phyloP scores from a whole-genome alignment of 2,329 filamentous ascomycete species.

The Colletotrichum eleusines region DNA sequence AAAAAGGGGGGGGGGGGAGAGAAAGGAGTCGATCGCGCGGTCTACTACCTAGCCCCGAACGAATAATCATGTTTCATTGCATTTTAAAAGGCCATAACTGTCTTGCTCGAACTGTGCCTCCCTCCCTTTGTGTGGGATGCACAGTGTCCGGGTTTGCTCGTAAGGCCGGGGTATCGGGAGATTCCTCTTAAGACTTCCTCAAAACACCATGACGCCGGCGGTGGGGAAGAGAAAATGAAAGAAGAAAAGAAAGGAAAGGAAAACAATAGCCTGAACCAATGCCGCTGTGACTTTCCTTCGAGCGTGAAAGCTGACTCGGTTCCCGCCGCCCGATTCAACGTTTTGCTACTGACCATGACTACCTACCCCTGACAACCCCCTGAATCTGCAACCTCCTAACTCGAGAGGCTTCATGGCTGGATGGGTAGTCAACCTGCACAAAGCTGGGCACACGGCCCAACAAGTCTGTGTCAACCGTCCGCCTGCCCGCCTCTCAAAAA shows the following conservation, averaged over 20 bases:
- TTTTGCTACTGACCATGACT: neutral
- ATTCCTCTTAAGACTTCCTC: conserved; percentile 5
- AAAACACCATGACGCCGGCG: conserved; percentile 25
- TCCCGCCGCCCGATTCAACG: neutral
- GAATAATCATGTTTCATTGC: neutral
- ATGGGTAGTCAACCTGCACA: neutral
- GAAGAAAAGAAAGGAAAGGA: neutral
- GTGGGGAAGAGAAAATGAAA: neutral
- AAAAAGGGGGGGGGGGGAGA: too few species aligned
- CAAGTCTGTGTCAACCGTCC: neutral
- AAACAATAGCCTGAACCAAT: neutral
- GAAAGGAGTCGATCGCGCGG: neutral
- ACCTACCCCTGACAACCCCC: neutral
- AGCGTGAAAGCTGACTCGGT: neutral
- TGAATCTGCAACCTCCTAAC: neutral
- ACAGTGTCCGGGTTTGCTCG: neutral
- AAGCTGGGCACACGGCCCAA: neutral
- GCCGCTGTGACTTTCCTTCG: neutral
- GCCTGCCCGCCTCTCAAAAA: conserved; percentile 11
- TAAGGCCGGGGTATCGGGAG: conserved; percentile 34
- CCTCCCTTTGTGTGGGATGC: neutral
- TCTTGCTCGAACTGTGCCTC: neutral
- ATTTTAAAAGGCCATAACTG: conserved; percentile 28
- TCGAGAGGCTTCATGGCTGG: neutral
- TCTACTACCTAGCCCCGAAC: neutral